Conservation (phyloP, 1,284 basidiomycete genomes). For the Ceratobasidium sp. region DNA sequence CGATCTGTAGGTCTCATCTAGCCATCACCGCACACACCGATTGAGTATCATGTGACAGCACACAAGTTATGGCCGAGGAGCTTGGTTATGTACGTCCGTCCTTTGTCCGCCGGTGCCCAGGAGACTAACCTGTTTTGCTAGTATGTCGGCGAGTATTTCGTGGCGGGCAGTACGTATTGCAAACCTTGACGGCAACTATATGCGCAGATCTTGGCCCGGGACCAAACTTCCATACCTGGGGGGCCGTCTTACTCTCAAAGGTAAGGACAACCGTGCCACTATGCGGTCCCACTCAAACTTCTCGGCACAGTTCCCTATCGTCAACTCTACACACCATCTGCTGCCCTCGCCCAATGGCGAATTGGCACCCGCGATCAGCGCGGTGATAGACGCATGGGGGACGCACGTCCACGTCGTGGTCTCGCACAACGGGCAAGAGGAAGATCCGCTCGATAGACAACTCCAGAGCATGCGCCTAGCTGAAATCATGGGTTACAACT, state of each 20-base stretch:
- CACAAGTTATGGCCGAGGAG: constrained; percentile 79
- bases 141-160: constrained; percentile 63
- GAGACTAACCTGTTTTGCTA: constrained; percentile 52
- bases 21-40: constrained; percentile 31
- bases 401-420: constrained; percentile 84
- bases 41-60: constrained; percentile 59
- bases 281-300: constrained; percentile 2
- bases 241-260: constrained; percentile 84
- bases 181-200: constrained; percentile 14
- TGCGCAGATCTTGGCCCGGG: constrained; percentile 77
- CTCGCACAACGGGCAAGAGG: constrained; percentile 95
- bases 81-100: constrained; percentile 73
- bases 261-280: constrained; percentile 53
- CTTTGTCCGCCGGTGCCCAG: constrained; percentile 13
- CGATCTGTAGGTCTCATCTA: constrained; percentile 70
- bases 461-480: constrained; percentile 87
- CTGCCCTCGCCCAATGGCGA: constrained; percentile 90
- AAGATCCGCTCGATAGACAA: constrained; percentile 88
- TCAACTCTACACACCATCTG: constrained; percentile 89
- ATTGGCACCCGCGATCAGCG: constrained; percentile 92
- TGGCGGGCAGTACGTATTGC: constrained; percentile 56
- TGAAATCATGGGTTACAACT: constrained; percentile 76
- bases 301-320: constrained; percentile 79
- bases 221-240: constrained; percentile 93
- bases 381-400: constrained; percentile 86